phyloP scores from a whole-genome alignment of 345 rosid genomes.

The Aurinia saxatilis region DNA sequence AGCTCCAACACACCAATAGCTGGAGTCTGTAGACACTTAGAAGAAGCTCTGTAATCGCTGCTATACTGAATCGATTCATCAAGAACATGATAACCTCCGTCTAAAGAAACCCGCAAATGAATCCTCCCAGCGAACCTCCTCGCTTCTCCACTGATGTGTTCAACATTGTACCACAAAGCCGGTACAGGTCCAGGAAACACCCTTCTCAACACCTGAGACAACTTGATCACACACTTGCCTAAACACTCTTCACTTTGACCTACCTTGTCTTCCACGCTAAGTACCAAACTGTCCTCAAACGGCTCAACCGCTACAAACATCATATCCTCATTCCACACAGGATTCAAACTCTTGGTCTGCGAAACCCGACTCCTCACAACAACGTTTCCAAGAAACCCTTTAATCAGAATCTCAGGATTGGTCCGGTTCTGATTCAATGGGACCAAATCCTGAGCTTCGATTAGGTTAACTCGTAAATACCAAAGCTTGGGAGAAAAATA shows the following conservation, averaged over 20 bases:
- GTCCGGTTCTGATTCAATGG: slow-evolving; percentile 21
- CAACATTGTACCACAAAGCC: slow-evolving; percentile 31
- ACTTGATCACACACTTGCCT: slow-evolving; percentile 36
- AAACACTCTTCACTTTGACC: slow-evolving; percentile 31
- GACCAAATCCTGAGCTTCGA: slow-evolving; percentile 45
- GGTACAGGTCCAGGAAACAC: slow-evolving; percentile 17
- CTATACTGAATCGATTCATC: slow-evolving; percentile 49
- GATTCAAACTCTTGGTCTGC: slow-evolving; percentile 14
- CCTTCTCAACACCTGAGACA: slow-evolving; percentile 42
- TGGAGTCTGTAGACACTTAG: slow-evolving; percentile 33
- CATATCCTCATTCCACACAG: slow-evolving; percentile 33
- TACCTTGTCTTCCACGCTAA: slow-evolving; percentile 30
- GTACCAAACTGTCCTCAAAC: slow-evolving; percentile 33
- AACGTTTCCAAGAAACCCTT: slow-evolving; percentile 36
- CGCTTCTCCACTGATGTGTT: background rate
- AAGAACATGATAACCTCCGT: slow-evolving; percentile 49
- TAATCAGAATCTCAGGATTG: slow-evolving; percentile 34
- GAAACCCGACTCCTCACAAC: slow-evolving; percentile 27
- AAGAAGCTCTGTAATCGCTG: slow-evolving; percentile 44
- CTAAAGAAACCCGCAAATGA: slow-evolving; percentile 40
- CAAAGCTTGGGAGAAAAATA: slow-evolving; percentile 36
- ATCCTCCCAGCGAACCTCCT: slow-evolving; percentile 34
- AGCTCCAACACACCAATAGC: slow-evolving; percentile 45
- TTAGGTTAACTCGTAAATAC: slow-evolving; percentile 38
- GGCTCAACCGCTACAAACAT: slow-evolving; percentile 41